phyloP scores from a whole-genome alignment of 768 basidiomycete species.

The Fibroporia radiculosa region DNA sequence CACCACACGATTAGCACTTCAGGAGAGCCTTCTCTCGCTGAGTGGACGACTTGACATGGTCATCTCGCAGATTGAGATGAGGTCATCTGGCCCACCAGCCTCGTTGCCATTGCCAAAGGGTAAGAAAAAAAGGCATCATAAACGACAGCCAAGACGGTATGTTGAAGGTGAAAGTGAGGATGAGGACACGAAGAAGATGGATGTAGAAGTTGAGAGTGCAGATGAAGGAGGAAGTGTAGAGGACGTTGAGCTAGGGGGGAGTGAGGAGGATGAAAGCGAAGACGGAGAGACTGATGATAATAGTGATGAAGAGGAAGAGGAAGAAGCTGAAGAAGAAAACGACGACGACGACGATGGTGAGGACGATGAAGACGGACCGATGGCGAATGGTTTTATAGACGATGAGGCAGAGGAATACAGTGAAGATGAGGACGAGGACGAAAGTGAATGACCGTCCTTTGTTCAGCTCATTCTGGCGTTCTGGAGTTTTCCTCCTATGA shows the following conservation, averaged over 20 bases:
- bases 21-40: slow-evolving; percentile 78
- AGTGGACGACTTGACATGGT: slow-evolving; percentile 92
- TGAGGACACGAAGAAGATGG: slow-evolving; percentile 61
- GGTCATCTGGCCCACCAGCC: slow-evolving; percentile 64
- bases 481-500: too few species aligned
- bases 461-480: too few species aligned
- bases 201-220: slow-evolving; percentile 53
- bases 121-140: slow-evolving; percentile 30
- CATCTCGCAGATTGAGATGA: slow-evolving; percentile 86
- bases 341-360: slow-evolving; percentile 38
- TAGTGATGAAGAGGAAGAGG: slow-evolving; percentile 42
- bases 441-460: slow-evolving; percentile 19
- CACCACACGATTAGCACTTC: slow-evolving; percentile 69
- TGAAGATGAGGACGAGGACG: slow-evolving; percentile 43
- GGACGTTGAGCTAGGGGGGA: slow-evolving; percentile 67
- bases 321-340: slow-evolving; percentile 47
- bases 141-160: slow-evolving; percentile 38
- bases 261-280: slow-evolving; percentile 44
- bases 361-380: slow-evolving; percentile 44
- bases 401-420: slow-evolving; percentile 53
- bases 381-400: slow-evolving; percentile 40
- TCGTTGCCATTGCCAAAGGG: slow-evolving; percentile 35
- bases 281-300: slow-evolving; percentile 39
- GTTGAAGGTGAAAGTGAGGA: slow-evolving; percentile 79
- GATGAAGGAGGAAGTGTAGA: slow-evolving; percentile 73